Percentiles rank a stretch among this genome's conserved stretches.
These are phyloP conservation scores for Ricinus communis DNA, from an alignment of 345 rosid genomes.

Conservation along the genomic window DNA sequence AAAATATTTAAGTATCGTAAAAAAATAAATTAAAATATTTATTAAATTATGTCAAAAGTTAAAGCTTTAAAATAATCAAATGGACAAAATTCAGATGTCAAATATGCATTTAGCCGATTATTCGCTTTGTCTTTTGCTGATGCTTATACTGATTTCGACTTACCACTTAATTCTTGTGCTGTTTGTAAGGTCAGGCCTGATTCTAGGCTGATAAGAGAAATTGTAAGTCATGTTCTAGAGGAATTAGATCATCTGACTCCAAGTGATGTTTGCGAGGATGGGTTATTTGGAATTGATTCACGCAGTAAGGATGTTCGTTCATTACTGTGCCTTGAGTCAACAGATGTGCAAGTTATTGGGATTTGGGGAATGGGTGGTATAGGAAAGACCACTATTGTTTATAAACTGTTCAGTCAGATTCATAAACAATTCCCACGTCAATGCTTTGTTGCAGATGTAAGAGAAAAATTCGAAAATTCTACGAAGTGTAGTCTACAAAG, in stretches of 20 bases:
- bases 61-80: too few species aligned
- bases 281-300: slow-evolving; percentile 12
- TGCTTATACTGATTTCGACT: too few species aligned
- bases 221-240: neutral
- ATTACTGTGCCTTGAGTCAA: neutral
- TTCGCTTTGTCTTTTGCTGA: too few species aligned
- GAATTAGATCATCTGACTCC: neutral
- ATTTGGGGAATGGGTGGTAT: slow-evolving; percentile 12
- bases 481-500: neutral
- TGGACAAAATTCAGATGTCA: too few species aligned
- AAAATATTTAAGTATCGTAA: too few species aligned
- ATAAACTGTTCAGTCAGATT: neutral
- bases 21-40: neutral
- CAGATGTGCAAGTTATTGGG: neutral
- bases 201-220: neutral
- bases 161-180: neutral
- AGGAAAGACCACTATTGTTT: neutral
- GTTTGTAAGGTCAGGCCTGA: neutral
- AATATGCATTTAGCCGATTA: neutral
- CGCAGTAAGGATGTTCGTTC: neutral
- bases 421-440: neutral
- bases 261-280: neutral
- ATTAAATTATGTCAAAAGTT: neutral
- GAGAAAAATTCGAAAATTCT: neutral
- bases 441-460: neutral